phyloP scores from a whole-genome alignment of 257 asterid species.

The Jaltomata sinuosa region DNA sequence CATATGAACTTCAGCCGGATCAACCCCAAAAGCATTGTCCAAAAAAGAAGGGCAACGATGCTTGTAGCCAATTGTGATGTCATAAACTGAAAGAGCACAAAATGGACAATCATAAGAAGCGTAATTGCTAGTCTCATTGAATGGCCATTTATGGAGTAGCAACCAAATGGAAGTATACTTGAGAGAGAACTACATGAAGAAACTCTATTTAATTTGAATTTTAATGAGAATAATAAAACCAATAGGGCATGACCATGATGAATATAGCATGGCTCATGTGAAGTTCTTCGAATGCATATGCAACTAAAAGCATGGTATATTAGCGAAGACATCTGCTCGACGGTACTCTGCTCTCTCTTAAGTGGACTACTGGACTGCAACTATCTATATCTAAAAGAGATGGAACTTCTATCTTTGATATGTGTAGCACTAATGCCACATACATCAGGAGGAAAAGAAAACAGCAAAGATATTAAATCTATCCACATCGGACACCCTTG shows the following conservation, averaged over 20 bases:
- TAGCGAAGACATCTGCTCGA: not conserved
- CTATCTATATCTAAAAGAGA: not conserved
- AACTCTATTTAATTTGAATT: not conserved
- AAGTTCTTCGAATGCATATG: not conserved
- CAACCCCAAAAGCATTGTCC: slow-evolving; percentile 79
- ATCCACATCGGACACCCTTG: not conserved
- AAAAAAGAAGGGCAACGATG: slow-evolving; percentile 63
- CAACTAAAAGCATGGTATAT: not conserved
- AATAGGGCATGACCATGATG: not conserved
- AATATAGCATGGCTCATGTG: not conserved
- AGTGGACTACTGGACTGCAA: not conserved
- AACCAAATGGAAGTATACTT: not conserved
- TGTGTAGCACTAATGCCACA: not conserved
- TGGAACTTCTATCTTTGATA: not conserved
- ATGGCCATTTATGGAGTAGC: not conserved
- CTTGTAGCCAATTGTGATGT: slow-evolving; percentile 74
- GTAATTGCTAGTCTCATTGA: not conserved
- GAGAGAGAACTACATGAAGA: not conserved
- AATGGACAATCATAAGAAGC: not conserved
- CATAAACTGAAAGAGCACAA: slow-evolving; percentile 49
- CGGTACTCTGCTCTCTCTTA: not conserved
- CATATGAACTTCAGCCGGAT: slow-evolving; percentile 88
- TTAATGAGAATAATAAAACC: not conserved
- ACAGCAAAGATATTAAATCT: not conserved
- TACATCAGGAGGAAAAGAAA: not conserved